Percentiles rank a stretch among this genome's conserved stretches.
These are phyloP conservation scores for Solanum peruvianum DNA, from an alignment of 257 asterid species.

Conservation along the genomic window DNA sequence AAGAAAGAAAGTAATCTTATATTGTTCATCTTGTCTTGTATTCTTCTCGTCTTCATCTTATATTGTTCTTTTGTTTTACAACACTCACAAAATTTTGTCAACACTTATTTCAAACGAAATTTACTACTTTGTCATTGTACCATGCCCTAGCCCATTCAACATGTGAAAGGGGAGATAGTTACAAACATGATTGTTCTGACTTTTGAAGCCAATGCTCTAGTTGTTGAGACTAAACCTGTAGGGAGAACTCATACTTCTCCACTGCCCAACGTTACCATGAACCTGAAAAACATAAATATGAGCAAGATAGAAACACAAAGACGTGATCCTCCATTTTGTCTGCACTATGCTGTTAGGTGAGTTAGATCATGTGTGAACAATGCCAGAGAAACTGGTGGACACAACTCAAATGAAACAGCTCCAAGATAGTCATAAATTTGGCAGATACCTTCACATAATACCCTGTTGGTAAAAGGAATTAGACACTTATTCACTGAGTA, in stretches of 20 bases:
- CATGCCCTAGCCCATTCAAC: too few species aligned
- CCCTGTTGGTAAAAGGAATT: neutral
- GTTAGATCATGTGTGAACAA: neutral
- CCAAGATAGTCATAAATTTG: neutral
- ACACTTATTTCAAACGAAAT: neutral
- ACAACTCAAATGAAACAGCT: neutral
- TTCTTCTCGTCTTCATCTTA: too few species aligned
- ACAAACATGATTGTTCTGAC: too few species aligned
- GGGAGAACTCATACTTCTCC: neutral
- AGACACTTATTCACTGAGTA: neutral
- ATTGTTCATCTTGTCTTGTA: too few species aligned
- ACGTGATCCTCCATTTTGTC: neutral
- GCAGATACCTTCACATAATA: neutral
- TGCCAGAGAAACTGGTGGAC: neutral
- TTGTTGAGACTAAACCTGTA: neutral
- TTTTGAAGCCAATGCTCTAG: too few species aligned
- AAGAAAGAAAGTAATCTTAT: too few species aligned
- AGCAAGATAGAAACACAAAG: neutral
- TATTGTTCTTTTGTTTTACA: too few species aligned
- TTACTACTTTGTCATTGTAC: neutral
- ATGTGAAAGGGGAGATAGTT: too few species aligned
- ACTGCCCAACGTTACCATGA: neutral
- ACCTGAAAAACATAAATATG: neutral
- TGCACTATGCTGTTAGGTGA: neutral
- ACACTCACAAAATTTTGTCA: neutral